These are phyloP conservation scores for Herpotrichia juniperi DNA, from an alignment of 2,329 filamentous ascomycete species.

Conservation along the genomic window DNA sequence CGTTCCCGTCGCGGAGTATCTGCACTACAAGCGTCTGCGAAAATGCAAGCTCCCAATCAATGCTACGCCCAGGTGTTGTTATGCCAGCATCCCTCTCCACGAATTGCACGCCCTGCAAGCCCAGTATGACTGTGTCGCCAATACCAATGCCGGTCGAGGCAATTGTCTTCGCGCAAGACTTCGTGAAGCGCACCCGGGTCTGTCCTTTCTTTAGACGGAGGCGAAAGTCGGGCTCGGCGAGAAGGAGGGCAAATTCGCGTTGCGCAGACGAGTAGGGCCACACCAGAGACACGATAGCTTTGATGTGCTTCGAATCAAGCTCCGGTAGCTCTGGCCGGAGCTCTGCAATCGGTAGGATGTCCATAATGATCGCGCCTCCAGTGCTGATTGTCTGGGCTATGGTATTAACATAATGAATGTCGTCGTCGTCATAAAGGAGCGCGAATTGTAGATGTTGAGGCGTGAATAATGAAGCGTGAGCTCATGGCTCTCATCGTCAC, in stretches of 20 bases:
- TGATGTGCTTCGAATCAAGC: conserved; percentile 53
- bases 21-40: conserved; percentile 42
- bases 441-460: not conserved
- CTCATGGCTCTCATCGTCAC: not conserved
- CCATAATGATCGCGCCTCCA: conserved; percentile 24
- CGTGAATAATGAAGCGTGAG: not conserved
- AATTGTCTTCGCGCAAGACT: conserved; percentile 71
- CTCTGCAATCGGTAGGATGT: conserved; percentile 36
- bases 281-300: conserved; percentile 79
- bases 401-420: not conserved
- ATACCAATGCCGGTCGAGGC: conserved; percentile 73
- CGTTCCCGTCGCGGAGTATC: conserved; percentile 55
- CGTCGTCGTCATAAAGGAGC: not conserved
- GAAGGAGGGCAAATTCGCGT: conserved; percentile 74
- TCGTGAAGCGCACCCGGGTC: conserved; percentile 77
- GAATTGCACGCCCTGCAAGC: conserved; percentile 73
- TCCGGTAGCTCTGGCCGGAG: conserved; percentile 37
- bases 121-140: conserved; percentile 75
- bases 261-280: conserved; percentile 90
- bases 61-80: conserved; percentile 62
- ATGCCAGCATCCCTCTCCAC: conserved; percentile 58
- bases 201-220: conserved; percentile 79
- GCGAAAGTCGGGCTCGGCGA: conserved; percentile 85
- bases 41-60: conserved; percentile 64
- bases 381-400: not conserved